phyloP scores from a whole-genome alignment of 1,284 basidiomycete genomes.

The Albatrellus sp. region DNA sequence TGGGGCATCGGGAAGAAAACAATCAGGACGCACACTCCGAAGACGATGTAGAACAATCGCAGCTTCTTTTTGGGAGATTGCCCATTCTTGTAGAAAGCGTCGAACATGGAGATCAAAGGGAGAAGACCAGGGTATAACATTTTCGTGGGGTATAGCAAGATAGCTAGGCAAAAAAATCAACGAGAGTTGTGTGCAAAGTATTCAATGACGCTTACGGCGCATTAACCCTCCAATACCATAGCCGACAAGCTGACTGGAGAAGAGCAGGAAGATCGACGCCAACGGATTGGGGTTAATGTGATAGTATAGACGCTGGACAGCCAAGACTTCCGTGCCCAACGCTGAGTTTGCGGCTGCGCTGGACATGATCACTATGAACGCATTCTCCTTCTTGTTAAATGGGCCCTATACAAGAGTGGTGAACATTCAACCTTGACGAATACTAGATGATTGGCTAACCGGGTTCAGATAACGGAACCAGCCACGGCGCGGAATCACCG shows the following conservation, averaged over 20 bases:
- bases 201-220: constrained; percentile 11
- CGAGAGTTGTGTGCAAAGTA: not conserved
- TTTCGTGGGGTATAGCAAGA: constrained; percentile 16
- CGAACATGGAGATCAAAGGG: constrained; percentile 21
- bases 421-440: not conserved
- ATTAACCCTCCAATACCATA: constrained; percentile 33
- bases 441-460: not conserved
- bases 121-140: constrained; percentile 17
- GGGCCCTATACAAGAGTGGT: constrained; percentile 12
- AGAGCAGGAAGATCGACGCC: constrained; percentile 27
- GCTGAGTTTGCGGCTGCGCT: constrained; percentile 14
- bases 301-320: constrained; percentile 29
- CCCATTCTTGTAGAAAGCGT: constrained; percentile 18
- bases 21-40: constrained; percentile 20
- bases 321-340: constrained; percentile 17
- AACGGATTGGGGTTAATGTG: constrained; percentile 21
- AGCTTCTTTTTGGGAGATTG: constrained; percentile 23
- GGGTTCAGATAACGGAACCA: constrained; percentile 21
- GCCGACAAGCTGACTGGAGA: constrained; percentile 37
- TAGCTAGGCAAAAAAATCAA: constrained; percentile 4
- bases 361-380: constrained; percentile 17
- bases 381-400: constrained; percentile 26
- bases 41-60: constrained; percentile 37
- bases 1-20: not conserved
- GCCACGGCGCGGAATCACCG: constrained; percentile 15